Base-by-base conservation (phyloP, 148 eudicot genomes). In the Dysphania ambrosioides region DNA sequence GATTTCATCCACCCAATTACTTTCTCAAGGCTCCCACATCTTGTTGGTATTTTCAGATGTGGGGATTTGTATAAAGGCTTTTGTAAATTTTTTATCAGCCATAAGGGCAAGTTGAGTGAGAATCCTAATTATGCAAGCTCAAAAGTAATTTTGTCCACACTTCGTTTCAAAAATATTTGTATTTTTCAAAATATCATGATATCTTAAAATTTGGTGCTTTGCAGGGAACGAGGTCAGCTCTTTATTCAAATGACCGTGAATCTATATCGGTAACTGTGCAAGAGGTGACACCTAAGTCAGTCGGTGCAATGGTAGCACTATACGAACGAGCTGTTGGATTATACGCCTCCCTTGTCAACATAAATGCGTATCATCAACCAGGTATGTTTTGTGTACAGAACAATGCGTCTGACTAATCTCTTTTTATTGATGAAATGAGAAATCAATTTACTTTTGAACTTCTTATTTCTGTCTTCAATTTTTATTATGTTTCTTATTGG, bases 311-410 rank as follows among this genome's bases (percentile, higher is more conserved):
- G 76, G 79, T 95, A 74, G 99, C 97, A 42, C 86, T 95, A 41
- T 92, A 95, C 76, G 99, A 95, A 80, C 88, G 99, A 86, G 99
- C 99, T 65, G 99, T 95, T 72, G 99, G 99, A 70, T 83, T 95
- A 67, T 95, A 92, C 81, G 99, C 99, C 61, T 88, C 97, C 56
- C 80, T 95, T 42, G 84, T 92, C 78, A 92, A 95, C 82, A 87
- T 95, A 66, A 95, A 95, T 78, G 99, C 99, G 34, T 95, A 92
- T 79, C 99, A 95, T 76, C 99, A 95, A 81, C 97, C 97, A 73
- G 99, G 99, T 96, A 92, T 53, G 72, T 18, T 27, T 59, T 35
- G 24, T 55, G 23, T n/a, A n/a, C n/a, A n/a, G n/a, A n/a, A n/a
- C n/a, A 21, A 24, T 51, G 7, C 26, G 32, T 36, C 63, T 15